A percentile compares a stretch with the other conserved stretches of the same genome.
Conservation (phyloP, 192 early-diverging fungal species). For the Umbelopsis sp. region DNA sequence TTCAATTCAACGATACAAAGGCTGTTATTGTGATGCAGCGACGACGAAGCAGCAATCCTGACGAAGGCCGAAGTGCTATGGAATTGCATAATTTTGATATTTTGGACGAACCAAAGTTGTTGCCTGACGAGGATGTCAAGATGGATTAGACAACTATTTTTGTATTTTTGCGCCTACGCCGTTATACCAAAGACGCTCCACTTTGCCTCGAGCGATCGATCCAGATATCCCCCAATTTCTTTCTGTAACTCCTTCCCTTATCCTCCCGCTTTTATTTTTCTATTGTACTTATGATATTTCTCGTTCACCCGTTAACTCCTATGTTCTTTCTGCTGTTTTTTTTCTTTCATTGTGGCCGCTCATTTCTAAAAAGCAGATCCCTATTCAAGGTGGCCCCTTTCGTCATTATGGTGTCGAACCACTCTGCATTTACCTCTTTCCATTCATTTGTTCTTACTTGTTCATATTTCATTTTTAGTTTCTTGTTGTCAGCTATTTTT, state of each 20-base stretch:
- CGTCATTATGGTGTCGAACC: too few species aligned
- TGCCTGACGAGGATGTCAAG: conserved; percentile 4
- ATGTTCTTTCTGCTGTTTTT: not conserved
- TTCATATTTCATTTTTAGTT: not conserved
- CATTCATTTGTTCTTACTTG: not conserved
- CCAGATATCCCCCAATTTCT: not conserved
- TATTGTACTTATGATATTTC: conserved; percentile 12
- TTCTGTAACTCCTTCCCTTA: not conserved
- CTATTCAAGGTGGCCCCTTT: too few species aligned
- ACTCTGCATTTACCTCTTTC: not conserved
- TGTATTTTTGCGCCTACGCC: not conserved
- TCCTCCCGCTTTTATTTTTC: not conserved
- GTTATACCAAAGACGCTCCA: not conserved
- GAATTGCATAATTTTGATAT: conserved; percentile 48
- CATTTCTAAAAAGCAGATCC: not conserved
- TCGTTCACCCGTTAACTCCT: not conserved
- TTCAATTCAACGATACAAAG: conserved; percentile 56
- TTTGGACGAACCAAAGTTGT: not conserved
- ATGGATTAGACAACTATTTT: not conserved
- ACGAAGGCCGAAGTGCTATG: conserved; percentile 33
- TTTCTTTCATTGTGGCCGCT: not conserved
- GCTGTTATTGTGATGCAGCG: conserved; percentile 60
- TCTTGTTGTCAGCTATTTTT: not conserved
- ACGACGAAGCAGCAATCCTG: conserved; percentile 11
- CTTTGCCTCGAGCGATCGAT: not conserved